Evolutionary conservation across 345 rosid species (phyloP).

Genomic region (Pistacia atlantica): DNA sequence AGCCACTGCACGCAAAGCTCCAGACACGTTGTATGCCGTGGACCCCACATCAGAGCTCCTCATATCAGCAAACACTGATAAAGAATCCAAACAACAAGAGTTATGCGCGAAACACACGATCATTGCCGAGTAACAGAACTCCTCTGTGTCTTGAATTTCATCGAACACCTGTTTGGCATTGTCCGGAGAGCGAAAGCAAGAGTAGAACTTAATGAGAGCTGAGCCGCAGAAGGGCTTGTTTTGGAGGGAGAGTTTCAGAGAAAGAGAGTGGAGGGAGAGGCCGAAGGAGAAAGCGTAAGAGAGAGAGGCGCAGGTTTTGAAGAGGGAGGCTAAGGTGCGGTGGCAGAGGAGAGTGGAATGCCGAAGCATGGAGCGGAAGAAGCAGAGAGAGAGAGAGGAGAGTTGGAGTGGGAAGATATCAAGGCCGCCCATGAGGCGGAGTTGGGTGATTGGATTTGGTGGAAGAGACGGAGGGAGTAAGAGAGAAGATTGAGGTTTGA

Average conservation of each 20-base stretch:
- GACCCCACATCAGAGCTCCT: constrained; percentile 30
- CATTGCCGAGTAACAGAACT: too few species aligned
- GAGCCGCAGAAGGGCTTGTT: too few species aligned
- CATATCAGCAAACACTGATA: constrained; percentile 22
- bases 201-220: too few species aligned
- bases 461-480: constrained; percentile 30
- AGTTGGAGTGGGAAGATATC: constrained; percentile 42
- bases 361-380: constrained; percentile 54
- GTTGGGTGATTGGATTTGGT: constrained; percentile 44
- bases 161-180: constrained; percentile 40
- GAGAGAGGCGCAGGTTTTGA: constrained; percentile 39
- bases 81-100: too few species aligned
- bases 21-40: constrained; percentile 36
- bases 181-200: not conserved
- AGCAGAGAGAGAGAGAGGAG: constrained; percentile 30
- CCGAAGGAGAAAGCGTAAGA: constrained; percentile 33
- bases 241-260: too few species aligned
- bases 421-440: constrained; percentile 54
- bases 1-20: constrained; percentile 37
- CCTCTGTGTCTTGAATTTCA: constrained; percentile 39
- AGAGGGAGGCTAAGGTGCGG: too few species aligned
- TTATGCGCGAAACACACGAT: too few species aligned
- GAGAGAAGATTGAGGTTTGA: constrained; percentile 18
- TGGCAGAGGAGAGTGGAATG: constrained; percentile 38
- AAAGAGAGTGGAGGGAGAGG: constrained; percentile 28